Base-by-base conservation (phyloP, 768 basidiomycete species). In the Roridomyces roridus region DNA sequence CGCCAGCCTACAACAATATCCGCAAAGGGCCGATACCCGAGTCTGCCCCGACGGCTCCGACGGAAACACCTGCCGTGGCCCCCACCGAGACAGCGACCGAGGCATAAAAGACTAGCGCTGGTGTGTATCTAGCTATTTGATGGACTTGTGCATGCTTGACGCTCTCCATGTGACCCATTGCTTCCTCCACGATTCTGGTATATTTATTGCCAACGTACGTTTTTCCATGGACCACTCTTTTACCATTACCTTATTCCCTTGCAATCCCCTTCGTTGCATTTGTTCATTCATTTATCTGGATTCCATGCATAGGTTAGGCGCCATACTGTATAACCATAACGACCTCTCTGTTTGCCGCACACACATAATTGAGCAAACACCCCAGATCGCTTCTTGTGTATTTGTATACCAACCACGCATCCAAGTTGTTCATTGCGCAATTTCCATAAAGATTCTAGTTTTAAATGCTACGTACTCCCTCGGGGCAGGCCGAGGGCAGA, bases 1-100 rank as follows among this genome's bases (percentile, higher is more conserved):
- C 91, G 14, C 91, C 91, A 2, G 90, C 90, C 26, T 94, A 94
- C 70, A 91, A 88, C 24, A 83, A 89, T 57, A 77, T 92, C 45
- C 70, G 72, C 55, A 76, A 60, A 57, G 17, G 24, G 8, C 28
- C 46, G 28, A 29, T 26, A 10, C 28, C 36, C 5, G 24, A 47
- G n/a, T 5, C 21, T 11, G 17, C 39, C 15, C 39, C 39, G 9
- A 18, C 39, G 21, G 39, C 39, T n/a, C n/a, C n/a, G 20, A 10
- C 39, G 21, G 18, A 12, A 40, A 5, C 39, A n/a, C 17, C n/a
- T n/a, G 10, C 39, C 39, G 39, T 17, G 21, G 20, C 39, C 10
- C 39, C n/a, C 15, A n/a, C 40, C 14, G 43, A 42, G 20, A 25
- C 28, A 26, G 41, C 20, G 28, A 18, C 24, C 25, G 25, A 15